Evolutionary conservation across 192 early-diverging fungal genomes (phyloP).

Genomic region (Linnemannia exigua): DNA sequence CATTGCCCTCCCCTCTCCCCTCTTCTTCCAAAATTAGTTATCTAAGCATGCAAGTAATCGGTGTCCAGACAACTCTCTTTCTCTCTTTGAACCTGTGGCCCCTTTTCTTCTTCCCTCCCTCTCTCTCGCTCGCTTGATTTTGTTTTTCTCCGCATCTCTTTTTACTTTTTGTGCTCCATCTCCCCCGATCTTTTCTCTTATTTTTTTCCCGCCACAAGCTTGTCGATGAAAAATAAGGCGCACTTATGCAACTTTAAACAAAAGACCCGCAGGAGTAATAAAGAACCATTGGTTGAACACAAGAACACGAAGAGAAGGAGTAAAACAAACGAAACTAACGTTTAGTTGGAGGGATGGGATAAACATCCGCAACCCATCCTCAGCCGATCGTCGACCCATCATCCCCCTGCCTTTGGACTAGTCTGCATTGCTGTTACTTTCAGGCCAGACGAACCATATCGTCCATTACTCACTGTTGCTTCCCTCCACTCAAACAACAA

Average conservation of each 20-base stretch:
- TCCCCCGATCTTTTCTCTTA: background rate
- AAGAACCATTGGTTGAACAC: background rate
- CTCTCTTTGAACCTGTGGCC: background rate
- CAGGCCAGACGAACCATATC: background rate
- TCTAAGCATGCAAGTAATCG: constrained; percentile 12
- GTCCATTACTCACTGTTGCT: background rate
- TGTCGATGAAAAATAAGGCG: background rate
- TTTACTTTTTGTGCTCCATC: background rate
- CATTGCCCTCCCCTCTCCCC: no score
- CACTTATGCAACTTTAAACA: constrained; percentile 1
- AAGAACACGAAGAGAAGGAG: background rate
- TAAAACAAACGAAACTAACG: background rate
- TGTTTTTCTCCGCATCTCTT: background rate
- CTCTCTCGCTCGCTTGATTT: background rate
- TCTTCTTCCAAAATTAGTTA: background rate
- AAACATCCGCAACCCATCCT: background rate
- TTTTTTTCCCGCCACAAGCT: constrained; percentile 7
- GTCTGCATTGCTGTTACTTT: no score
- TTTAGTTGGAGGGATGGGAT: background rate
- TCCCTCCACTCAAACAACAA: constrained; percentile 4
- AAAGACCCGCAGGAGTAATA: background rate
- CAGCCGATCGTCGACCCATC: no score
- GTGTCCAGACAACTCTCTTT: background rate
- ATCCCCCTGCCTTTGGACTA: background rate
- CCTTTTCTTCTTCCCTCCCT: background rate